Evolutionary conservation across 345 rosid species (phyloP), one percentile per base, ranked within the genome.

Genomic region (Physaria fendleri): DNA sequence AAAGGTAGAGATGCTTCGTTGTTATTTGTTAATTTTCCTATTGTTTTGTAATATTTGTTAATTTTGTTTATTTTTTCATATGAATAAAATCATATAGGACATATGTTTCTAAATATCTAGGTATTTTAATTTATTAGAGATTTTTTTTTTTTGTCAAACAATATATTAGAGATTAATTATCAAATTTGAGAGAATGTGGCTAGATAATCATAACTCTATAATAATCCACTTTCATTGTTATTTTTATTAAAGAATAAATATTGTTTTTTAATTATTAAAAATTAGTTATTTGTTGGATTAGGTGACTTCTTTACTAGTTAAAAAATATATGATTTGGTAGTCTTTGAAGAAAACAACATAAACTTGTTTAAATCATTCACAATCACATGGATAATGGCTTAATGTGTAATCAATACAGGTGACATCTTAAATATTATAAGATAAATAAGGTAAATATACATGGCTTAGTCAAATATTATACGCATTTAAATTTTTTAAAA

Each of bases 21-120:
- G 16, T 7, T 50, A 41, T 59, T 22, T 60, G 65, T 67, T 41
- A 18, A 37, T 1, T 52, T 54, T 42, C 52, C 30, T 64, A 43
- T 47, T 33, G 20, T 0, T 16, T 27, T 35, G 25, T 24, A 13
- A 37, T 37, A 4, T 1, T 34, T 33, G 4, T 33, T 35, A 13
- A n/a, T 4, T 1, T 32, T 32, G 5, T 12, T 1, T 32, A 32
- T 8, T 32, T 9, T 3, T 32, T 32, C 35, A 32, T 32, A 32
- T 32, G 12, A 30, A 9, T 2, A 30, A 12, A 33, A 12, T 11
- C 4, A 12, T 34, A 12, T 4, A 34, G 5, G n/a, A n/a, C n/a
- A n/a, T n/a, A 34, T 34, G 38, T 34, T 6, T 11, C 14, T 34
- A n/a, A 34, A 11, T 6, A 34, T 34, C n/a, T 33, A 11, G 10